Conservation (phyloP, 352 stramenopile species). For the Phytopythium mirpurense region DNA sequence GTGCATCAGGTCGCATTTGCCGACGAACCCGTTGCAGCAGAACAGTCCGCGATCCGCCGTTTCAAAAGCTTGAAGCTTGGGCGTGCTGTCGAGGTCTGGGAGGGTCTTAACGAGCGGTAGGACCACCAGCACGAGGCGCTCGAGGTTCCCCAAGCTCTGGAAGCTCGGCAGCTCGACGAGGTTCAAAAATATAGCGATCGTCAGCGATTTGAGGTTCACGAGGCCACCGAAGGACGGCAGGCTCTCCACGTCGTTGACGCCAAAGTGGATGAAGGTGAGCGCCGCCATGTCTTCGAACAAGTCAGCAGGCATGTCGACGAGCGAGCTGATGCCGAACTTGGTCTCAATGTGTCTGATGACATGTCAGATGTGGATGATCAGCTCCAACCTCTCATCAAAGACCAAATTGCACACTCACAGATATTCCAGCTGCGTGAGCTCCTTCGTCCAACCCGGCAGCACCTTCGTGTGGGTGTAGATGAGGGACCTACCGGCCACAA, state of each 20-base stretch:
- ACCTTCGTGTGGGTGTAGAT: constrained; percentile 31
- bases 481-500: too few species aligned
- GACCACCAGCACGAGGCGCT: neutral
- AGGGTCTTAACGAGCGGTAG: neutral
- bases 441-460: constrained; percentile 29
- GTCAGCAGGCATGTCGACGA: constrained; percentile 14
- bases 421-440: constrained; percentile 27
- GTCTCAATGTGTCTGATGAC: constrained; percentile 9
- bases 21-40: constrained; percentile 15
- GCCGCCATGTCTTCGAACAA: constrained; percentile 30
- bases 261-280: constrained; percentile 32
- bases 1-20: constrained; percentile 10
- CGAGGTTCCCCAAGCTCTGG: neutral
- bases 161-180: constrained; percentile 3
- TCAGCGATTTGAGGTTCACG: neutral
- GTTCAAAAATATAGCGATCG: neutral
- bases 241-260: neutral
- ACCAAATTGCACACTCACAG: constrained; percentile 23
- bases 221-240: constrained; percentile 5
- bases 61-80: neutral
- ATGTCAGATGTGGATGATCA: neutral
- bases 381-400: neutral
- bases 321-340: neutral
- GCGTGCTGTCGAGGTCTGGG: constrained; percentile 6
- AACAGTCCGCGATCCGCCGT: neutral